phyloP scores from a whole-genome alignment of 1,139 yeast genomes.

The Candida pseudocylindracea region DNA sequence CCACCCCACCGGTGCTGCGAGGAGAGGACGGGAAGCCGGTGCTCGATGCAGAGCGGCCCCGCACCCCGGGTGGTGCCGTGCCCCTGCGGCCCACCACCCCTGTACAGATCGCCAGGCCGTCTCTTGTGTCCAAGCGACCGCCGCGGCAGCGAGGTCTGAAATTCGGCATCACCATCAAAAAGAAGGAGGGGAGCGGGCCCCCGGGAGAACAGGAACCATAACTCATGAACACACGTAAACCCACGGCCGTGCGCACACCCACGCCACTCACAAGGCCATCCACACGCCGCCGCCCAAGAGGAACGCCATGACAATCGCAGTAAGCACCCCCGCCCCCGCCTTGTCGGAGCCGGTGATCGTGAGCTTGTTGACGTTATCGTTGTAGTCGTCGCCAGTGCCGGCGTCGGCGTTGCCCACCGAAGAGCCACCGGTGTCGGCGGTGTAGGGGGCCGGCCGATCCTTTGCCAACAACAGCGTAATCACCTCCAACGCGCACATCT shows the following conservation, averaged over 20 bases:
- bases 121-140: no score
- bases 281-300: conserved; percentile 4
- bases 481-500: conserved; percentile 40
- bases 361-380: conserved; percentile 12
- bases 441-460: conserved; percentile 11
- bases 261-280: conserved; percentile 3
- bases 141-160: not conserved
- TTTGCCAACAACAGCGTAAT: conserved; percentile 9
- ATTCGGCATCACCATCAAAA: no score
- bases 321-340: conserved; percentile 5
- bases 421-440: conserved; percentile 22
- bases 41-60: no score
- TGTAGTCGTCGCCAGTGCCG: conserved; percentile 10
- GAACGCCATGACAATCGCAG: conserved; percentile 5
- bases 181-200: no score
- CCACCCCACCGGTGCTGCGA: no score
- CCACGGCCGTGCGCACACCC: no score
- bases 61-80: no score
- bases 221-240: no score
- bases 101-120: no score
- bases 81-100: no score
- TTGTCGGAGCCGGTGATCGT: conserved; percentile 3
- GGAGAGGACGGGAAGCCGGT: no score
- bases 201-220: no score
- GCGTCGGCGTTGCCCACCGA: conserved; percentile 22